Percentiles rank a stretch among this genome's conserved stretches.
Conservation (phyloP, 192 early-diverging fungal genomes). For the Entomortierella parvispora region DNA sequence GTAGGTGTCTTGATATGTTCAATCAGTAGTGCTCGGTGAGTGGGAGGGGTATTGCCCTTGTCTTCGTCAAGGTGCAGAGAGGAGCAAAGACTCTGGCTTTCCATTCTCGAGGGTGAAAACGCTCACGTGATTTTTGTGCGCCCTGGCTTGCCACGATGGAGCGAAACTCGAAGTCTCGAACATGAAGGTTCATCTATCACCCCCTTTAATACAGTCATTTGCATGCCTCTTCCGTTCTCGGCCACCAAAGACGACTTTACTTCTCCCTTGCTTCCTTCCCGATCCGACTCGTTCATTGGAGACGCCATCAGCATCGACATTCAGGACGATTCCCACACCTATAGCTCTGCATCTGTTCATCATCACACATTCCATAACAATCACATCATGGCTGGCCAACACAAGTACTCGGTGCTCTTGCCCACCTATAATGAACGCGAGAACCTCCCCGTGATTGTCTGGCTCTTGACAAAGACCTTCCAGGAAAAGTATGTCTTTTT, state of each 20-base stretch:
- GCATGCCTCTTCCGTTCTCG: constrained; percentile 15
- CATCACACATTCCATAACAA: constrained; percentile 8
- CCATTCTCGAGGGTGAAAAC: too few species aligned
- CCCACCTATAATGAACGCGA: constrained; percentile 99
- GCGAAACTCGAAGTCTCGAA: too few species aligned
- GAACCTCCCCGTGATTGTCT: constrained; percentile 95
- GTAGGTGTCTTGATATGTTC: too few species aligned
- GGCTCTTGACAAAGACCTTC: constrained; percentile 91
- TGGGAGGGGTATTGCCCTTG: too few species aligned
- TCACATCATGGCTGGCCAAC: constrained; percentile 33
- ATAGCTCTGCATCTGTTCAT: constrained; percentile 11
- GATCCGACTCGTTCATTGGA: constrained; percentile 21
- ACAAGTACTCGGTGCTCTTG: constrained; percentile 94
- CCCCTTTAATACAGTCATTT: background rate
- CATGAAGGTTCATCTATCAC: too few species aligned
- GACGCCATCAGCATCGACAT: constrained; percentile 53
- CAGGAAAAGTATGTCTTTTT: constrained; percentile 66
- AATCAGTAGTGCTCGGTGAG: too few species aligned
- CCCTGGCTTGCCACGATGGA: too few species aligned
- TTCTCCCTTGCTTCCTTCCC: constrained; percentile 1
- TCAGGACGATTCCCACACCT: constrained; percentile 21
- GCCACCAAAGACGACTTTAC: constrained; percentile 15
- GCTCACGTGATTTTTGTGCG: too few species aligned
- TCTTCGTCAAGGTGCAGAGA: too few species aligned
- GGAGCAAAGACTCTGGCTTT: too few species aligned